These are phyloP conservation scores for Cymodocea nodosa DNA, from an alignment of 116 monocot genomes.

Conservation along the genomic window DNA sequence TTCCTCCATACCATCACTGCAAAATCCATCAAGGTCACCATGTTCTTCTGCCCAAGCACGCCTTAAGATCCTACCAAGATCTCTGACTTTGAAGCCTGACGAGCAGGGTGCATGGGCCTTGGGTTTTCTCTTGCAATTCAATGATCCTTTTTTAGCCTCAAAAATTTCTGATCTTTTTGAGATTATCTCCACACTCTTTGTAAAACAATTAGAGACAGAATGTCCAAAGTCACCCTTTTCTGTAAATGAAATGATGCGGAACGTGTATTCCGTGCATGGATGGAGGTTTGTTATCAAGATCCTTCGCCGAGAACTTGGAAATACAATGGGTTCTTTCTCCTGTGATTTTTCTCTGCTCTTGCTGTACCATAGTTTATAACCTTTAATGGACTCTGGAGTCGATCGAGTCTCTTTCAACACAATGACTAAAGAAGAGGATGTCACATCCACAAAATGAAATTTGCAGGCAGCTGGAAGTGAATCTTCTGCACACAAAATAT, in stretches of 20 bases:
- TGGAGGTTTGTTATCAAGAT: slow-evolving; percentile 71
- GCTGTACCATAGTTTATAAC: slow-evolving; percentile 89
- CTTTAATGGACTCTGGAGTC: slow-evolving; percentile 33
- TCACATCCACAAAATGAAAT: slow-evolving; percentile 83
- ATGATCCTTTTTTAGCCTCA: slow-evolving; percentile 32
- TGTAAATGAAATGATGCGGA: slow-evolving; percentile 82
- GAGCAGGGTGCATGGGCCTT: slow-evolving; percentile 18
- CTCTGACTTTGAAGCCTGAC: slow-evolving; percentile 81
- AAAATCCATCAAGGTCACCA: slow-evolving; percentile 49
- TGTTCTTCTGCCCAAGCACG: slow-evolving; percentile 75
- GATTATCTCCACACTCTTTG: slow-evolving; percentile 73
- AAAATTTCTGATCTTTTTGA: slow-evolving; percentile 26
- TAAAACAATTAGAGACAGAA: slow-evolving; percentile 85
- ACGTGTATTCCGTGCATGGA: slow-evolving; percentile 88
- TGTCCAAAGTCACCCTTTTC: slow-evolving; percentile 76
- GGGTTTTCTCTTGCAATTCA: slow-evolving; percentile 26
- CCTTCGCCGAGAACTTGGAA: slow-evolving; percentile 57
- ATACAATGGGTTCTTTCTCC: slow-evolving; percentile 45
- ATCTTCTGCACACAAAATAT: slow-evolving; percentile 32
- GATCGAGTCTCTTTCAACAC: slow-evolving; percentile 52
- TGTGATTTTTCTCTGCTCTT: slow-evolving; percentile 47
- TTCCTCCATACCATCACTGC: slow-evolving; percentile 40
- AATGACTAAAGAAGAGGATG: slow-evolving; percentile 65
- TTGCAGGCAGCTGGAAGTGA: slow-evolving; percentile 86
- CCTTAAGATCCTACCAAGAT: slow-evolving; percentile 63